Percentiles rank a stretch among this genome's conserved stretches.
Evolutionary conservation across 139 green algal genomes (phyloP).

Genomic region (Volvox reticuliferus): DNA sequence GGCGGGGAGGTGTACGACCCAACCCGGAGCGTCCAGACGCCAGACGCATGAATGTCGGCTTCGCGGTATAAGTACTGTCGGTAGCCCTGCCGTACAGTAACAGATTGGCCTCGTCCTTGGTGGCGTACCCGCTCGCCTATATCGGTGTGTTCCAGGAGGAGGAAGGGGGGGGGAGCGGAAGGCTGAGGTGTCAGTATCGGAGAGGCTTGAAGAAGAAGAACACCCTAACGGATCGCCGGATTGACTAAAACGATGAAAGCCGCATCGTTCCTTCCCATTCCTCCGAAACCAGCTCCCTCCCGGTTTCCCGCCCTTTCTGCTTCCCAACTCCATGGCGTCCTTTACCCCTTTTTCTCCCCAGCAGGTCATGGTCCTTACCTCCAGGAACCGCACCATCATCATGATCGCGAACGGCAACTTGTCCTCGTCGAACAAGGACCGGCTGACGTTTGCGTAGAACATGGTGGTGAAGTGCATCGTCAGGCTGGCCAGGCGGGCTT

Average conservation of each 20-base stretch:
- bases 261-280: background rate
- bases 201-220: no score
- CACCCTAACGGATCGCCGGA: no score
- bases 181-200: no score
- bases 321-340: background rate
- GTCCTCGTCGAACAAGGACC: constrained; percentile 81
- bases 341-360: background rate
- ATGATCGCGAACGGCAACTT: constrained; percentile 79
- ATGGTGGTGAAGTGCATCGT: constrained; percentile 59
- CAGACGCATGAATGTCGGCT: constrained; percentile 51
- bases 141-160: background rate
- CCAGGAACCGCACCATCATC: constrained; percentile 58
- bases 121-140: constrained; percentile 46
- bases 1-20: background rate
- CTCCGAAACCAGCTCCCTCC: no score
- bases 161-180: no score
- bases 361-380: background rate
- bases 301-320: background rate
- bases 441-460: constrained; percentile 58
- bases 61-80: constrained; percentile 45
- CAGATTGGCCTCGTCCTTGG: constrained; percentile 61
- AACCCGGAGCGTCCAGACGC: constrained; percentile 8
- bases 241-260: background rate
- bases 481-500: constrained; percentile 52
- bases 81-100: constrained; percentile 57